Conservation (phyloP, 1,139 yeast genomes). For the Candida sp. region DNA sequence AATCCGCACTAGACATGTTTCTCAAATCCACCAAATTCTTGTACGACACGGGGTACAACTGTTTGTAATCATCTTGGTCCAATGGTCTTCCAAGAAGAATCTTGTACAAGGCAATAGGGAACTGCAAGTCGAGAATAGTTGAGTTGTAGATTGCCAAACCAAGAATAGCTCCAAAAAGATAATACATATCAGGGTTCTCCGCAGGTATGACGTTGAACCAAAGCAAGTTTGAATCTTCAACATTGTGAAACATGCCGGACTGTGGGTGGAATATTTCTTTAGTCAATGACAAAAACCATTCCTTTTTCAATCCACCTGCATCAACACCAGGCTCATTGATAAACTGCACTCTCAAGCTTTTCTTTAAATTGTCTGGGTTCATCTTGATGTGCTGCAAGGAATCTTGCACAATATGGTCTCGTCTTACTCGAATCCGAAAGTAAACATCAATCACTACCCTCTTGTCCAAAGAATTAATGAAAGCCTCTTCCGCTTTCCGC, state of each 20-base stretch:
- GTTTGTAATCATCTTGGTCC: slow-evolving; percentile 64
- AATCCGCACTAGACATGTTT: slow-evolving; percentile 37
- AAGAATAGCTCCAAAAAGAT: slow-evolving; percentile 80
- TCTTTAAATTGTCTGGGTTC: slow-evolving; percentile 68
- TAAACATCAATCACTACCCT: slow-evolving; percentile 67
- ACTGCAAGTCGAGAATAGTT: slow-evolving; percentile 76
- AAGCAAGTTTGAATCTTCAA: slow-evolving; percentile 69
- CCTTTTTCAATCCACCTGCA: slow-evolving; percentile 93
- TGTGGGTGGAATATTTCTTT: slow-evolving; percentile 70
- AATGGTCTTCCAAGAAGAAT: slow-evolving; percentile 63
- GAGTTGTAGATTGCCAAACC: slow-evolving; percentile 94
- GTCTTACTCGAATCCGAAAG: slow-evolving; percentile 68
- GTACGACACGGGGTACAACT: slow-evolving; percentile 71
- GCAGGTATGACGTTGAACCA: slow-evolving; percentile 71
- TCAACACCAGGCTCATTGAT: slow-evolving; percentile 91
- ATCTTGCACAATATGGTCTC: slow-evolving; percentile 73
- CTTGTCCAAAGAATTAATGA: slow-evolving; percentile 72
- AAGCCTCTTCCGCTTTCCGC: slow-evolving; percentile 88
- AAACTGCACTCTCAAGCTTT: slow-evolving; percentile 79
- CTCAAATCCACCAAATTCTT: slow-evolving; percentile 58
- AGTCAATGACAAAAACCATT: slow-evolving; percentile 85
- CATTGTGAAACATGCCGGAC: slow-evolving; percentile 63
- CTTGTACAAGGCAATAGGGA: slow-evolving; percentile 81
- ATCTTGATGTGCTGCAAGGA: slow-evolving; percentile 68
- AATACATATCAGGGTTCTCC: slow-evolving; percentile 59